A percentile compares a stretch with the other conserved stretches of the same genome.
Conservation (phyloP, 805 yeast genomes). For the Candida ponderosae region DNA sequence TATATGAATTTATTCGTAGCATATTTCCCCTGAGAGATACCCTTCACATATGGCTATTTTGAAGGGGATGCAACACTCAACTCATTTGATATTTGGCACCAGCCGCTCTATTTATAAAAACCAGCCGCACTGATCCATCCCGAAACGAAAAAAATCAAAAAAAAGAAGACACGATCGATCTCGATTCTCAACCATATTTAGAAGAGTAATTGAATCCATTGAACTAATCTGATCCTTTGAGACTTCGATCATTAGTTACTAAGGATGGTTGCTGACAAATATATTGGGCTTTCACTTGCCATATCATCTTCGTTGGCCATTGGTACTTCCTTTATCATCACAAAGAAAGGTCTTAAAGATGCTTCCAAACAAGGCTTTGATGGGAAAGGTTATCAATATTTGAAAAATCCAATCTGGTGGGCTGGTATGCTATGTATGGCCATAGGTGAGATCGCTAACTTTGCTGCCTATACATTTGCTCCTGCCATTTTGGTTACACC, state of each 20-base stretch:
- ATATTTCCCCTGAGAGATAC: conserved; percentile 47
- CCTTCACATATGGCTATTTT: no score
- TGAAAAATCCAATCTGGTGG: conserved; percentile 89
- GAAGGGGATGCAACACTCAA: no score
- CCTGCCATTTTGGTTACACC: conserved; percentile 92
- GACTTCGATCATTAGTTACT: not conserved
- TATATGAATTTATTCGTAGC: no score
- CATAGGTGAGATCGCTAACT: conserved; percentile 83
- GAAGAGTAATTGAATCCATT: not conserved
- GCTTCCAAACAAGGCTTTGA: conserved; percentile 58
- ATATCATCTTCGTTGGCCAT: conserved; percentile 83
- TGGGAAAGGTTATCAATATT: conserved; percentile 71
- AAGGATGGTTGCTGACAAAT: conserved; percentile 59
- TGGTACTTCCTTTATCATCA: conserved; percentile 83
- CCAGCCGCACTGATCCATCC: not conserved
- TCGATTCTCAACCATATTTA: not conserved
- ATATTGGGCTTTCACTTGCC: conserved; percentile 83
- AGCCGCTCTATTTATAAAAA: conserved; percentile 8
- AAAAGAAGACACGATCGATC: not conserved
- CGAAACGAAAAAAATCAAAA: not conserved
- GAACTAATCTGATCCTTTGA: not conserved
- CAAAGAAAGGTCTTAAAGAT: conserved; percentile 76
- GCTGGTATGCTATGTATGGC: conserved; percentile 90
- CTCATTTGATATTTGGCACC: no score
- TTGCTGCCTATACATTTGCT: conserved; percentile 93